Base-by-base conservation (phyloP, 257 asterid species). In the Plectranthus barbatus region DNA sequence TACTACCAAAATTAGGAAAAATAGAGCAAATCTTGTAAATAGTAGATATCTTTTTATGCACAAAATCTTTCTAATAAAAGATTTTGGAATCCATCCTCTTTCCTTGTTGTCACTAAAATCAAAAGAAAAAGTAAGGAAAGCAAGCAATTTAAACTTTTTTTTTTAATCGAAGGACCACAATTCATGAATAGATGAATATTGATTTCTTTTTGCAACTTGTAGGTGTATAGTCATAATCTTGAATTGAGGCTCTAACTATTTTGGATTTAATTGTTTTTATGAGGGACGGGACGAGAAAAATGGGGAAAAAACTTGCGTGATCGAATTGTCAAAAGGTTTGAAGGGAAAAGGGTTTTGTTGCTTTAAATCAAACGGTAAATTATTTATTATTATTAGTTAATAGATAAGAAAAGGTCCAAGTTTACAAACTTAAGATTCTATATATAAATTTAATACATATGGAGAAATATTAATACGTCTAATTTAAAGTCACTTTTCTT, bases 131-230 rank as follows among this genome's bases (percentile, higher is more conserved):
- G 34, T 20, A 19, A 60, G 33, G 60, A 72, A 74, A 41, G 75
- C 42, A 69, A 71, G 31, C 33, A 66, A 41, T 55, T 19, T n/a
- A n/a, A n/a, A n/a, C 26, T 60, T 64, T 67, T 24, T 62, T 54
- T 68, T 60, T 53, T 33, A 66, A 68, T 65, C 59, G 64, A 71
- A 72, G 88, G 94, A 82, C 90, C 86, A 85, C 89, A 76, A 50
- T 53, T 72, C 62, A 74, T 68, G 67, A 31, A 51, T 41, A 11
- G 3, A 20, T 57, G 34, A 39, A 57, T 24, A 46, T 26, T 69
- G 75, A 68, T 71, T 72, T 39, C 50, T 12, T 37, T 57, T 57
- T 12, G 64, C 64, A 57, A 77, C 77, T 62, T 60, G 41, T 69
- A 26, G 81, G 71, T 77, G 83, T 64, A 67, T 20, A 50, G 86